These are phyloP conservation scores for Periconia macrospinosa DNA, from an alignment of 2,329 filamentous ascomycete species.

Conservation along the genomic window DNA sequence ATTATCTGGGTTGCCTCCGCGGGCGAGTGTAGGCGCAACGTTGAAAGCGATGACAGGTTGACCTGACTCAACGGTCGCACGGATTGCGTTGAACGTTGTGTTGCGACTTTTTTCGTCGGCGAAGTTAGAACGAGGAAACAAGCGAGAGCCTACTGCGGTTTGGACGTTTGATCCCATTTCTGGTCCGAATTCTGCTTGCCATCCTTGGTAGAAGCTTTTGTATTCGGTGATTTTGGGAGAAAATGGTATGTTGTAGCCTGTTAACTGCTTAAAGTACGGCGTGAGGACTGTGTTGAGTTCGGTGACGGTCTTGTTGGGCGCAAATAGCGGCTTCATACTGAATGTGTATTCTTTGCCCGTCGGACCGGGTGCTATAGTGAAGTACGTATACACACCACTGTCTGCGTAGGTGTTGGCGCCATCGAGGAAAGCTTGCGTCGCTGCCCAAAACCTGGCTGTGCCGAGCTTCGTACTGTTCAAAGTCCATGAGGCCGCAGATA, in stretches of 20 bases:
- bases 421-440: slow-evolving; percentile 17
- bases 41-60: slow-evolving; percentile 24
- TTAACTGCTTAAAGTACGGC: slow-evolving; percentile 15
- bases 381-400: slow-evolving; percentile 21
- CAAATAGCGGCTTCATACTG: slow-evolving; percentile 25
- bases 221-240: slow-evolving; percentile 34
- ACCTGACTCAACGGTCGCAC: slow-evolving; percentile 21
- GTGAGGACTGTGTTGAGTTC: slow-evolving; percentile 15
- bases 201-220: slow-evolving; percentile 28
- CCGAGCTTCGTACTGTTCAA: slow-evolving; percentile 26
- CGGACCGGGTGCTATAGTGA: slow-evolving; percentile 11
- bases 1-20: slow-evolving; percentile 23
- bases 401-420: slow-evolving; percentile 14
- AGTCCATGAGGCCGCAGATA: slow-evolving; percentile 32
- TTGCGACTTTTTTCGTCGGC: slow-evolving; percentile 23
- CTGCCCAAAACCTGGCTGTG: slow-evolving; percentile 33
- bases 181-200: slow-evolving; percentile 32
- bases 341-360: slow-evolving; percentile 16
- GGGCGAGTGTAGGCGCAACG: slow-evolving; percentile 19
- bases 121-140: slow-evolving; percentile 31
- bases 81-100: slow-evolving; percentile 28
- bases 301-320: slow-evolving; percentile 20
- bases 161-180: slow-evolving; percentile 17
- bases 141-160: slow-evolving; percentile 18
- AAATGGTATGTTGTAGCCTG: slow-evolving; percentile 24